Base-by-base conservation (phyloP, 176 grass and related monocot genomes). In the Musa itinerans region DNA sequence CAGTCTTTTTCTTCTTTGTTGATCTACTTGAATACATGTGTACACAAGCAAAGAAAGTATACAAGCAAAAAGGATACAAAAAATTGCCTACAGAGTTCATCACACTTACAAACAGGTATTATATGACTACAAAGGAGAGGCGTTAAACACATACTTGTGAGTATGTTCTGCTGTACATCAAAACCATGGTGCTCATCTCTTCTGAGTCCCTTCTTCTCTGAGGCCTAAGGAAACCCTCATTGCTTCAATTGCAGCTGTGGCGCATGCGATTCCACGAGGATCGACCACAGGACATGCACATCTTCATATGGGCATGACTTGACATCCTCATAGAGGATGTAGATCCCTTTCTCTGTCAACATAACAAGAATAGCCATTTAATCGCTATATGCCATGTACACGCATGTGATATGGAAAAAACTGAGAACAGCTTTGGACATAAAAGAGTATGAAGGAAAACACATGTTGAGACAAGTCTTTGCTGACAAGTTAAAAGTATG, bases 231-330 rank as follows among this genome's bases (percentile, higher is more conserved):
- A 53, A 76, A 63, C 58, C 86, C 65, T 91, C 87, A 87, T 68
- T 87, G 85, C 92, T 88, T 90, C 63, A 97, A 75, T 62, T 85
- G 77, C 53, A 90, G 78, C 73, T 74, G 73, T 9, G 84, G 81
- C 56, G 83, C 71, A 77, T 92, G 87, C 54, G 90, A 96, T 71
- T 97, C 90, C 57, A 93, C 90, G 66, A 98, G 88, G 81, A 98
- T 98, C 52, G 94, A 89, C 94, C 94, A 98, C 52, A 98, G 88
- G 9, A 98, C 85, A 11, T 98, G 94, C 73, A 98, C 90, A 78
- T 98, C 94, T 85, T 98, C 94, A 68, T 85, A 90, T 52, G 84
- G 90, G 81, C 94, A 98, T 79, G 90, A 93, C 88, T 98, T 91
- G 57, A 98, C 94, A 80, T 98, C 94, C 74, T 98, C 94, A 59